phyloP scores from a whole-genome alignment of 805 yeast genomes.

The Yamadazyma tumulicola region DNA sequence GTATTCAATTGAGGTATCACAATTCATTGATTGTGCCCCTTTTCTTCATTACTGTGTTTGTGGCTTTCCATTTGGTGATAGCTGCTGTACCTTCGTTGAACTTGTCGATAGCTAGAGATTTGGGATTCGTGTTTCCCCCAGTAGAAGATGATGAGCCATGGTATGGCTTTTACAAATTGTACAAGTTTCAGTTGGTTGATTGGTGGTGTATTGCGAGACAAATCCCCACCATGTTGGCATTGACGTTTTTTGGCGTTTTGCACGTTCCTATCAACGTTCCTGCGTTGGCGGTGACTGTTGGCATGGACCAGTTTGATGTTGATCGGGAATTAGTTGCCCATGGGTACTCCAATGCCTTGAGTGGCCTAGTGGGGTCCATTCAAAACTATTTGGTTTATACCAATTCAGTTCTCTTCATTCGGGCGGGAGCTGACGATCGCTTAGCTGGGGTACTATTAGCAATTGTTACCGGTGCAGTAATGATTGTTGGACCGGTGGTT shows the following conservation, averaged over 20 bases:
- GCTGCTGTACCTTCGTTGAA: slow-evolving; percentile 63
- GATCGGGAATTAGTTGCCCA: slow-evolving; percentile 93
- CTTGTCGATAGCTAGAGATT: slow-evolving; percentile 56
- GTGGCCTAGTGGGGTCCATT: slow-evolving; percentile 83
- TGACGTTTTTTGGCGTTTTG: slow-evolving; percentile 91
- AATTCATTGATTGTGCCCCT: slow-evolving; percentile 78
- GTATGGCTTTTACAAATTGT: slow-evolving; percentile 79
- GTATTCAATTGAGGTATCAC: slow-evolving; percentile 50
- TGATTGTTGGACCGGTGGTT: slow-evolving; percentile 88
- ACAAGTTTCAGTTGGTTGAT: slow-evolving; percentile 67
- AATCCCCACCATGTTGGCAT: slow-evolving; percentile 90
- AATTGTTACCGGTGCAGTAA: slow-evolving; percentile 69
- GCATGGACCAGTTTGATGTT: slow-evolving; percentile 83
- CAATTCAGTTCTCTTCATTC: slow-evolving; percentile 83
- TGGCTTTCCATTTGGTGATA: slow-evolving; percentile 65
- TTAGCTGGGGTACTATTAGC: slow-evolving; percentile 90
- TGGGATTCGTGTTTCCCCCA: slow-evolving; percentile 82
- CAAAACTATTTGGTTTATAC: slow-evolving; percentile 96
- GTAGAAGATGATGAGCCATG: slow-evolving; percentile 73
- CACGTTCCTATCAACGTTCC: slow-evolving; percentile 99
- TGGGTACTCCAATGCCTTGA: slow-evolving; percentile 82
- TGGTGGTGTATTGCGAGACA: slow-evolving; percentile 68
- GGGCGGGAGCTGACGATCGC: slow-evolving; percentile 92
- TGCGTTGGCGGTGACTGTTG: slow-evolving; percentile 87
- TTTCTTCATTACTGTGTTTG: slow-evolving; percentile 70